These are phyloP conservation scores for Tylopilus sp. DNA, from an alignment of 1,284 basidiomycete species.

Conservation along the genomic window DNA sequence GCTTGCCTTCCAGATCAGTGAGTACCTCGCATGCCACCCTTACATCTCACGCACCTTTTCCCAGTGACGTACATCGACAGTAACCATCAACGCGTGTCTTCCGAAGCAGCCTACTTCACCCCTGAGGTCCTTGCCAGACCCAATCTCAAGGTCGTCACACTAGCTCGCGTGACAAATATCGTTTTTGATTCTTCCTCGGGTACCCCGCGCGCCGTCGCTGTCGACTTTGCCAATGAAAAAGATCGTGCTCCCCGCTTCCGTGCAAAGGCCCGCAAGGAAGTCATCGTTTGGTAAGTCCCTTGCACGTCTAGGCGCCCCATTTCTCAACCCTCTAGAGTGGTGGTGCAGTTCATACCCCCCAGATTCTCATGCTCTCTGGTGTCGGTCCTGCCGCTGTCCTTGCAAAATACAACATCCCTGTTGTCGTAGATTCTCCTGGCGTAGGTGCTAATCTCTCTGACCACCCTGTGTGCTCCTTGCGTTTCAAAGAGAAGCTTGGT, in stretches of 20 bases:
- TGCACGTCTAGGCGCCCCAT: background rate
- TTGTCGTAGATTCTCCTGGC: conserved; percentile 51
- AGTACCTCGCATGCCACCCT: conserved; percentile 5
- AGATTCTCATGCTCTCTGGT: conserved; percentile 70
- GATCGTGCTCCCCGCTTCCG: conserved; percentile 32
- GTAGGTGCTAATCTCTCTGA: conserved; percentile 60
- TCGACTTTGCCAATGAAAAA: conserved; percentile 47
- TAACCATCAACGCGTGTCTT: conserved; percentile 49
- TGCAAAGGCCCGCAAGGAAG: conserved; percentile 50
- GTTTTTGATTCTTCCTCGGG: conserved; percentile 49
- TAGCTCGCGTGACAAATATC: conserved; percentile 51
- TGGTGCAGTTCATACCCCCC: conserved; percentile 58
- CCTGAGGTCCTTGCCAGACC: conserved; percentile 53
- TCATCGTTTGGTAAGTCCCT: conserved; percentile 51
- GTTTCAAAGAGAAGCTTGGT: conserved; percentile 49
- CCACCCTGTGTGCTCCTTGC: conserved; percentile 47
- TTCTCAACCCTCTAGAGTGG: conserved; percentile 38
- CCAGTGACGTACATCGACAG: conserved; percentile 60
- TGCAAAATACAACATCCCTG: conserved; percentile 42
- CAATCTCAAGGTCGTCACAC: conserved; percentile 56
- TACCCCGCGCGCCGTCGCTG: conserved; percentile 50
- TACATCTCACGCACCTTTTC: background rate
- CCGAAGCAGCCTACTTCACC: conserved; percentile 63
- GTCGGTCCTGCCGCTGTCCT: conserved; percentile 57
- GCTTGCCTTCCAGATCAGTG: conserved; percentile 35